Conservation (phyloP, 352 stramenopile species). For the Halophytophthora polymorphica region DNA sequence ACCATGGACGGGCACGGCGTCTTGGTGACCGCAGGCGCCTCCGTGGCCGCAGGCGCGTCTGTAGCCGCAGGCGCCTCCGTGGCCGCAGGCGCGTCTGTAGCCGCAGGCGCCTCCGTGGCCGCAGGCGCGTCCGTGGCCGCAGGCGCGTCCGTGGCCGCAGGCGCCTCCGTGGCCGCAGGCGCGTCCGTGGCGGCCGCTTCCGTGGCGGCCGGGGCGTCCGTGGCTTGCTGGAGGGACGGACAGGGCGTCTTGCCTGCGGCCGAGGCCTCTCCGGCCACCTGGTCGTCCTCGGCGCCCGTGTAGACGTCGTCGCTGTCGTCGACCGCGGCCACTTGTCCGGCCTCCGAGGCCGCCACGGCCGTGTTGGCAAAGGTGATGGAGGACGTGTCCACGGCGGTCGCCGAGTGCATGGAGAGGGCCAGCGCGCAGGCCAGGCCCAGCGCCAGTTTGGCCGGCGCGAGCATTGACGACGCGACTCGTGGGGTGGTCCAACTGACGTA, state of each 20-base stretch:
- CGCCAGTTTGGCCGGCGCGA: conserved; percentile 18
- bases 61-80: conserved; percentile 9
- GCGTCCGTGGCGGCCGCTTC: conserved; percentile 6
- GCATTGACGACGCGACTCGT: no score
- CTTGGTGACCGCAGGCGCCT: conserved; percentile 3
- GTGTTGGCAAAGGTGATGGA: conserved; percentile 25
- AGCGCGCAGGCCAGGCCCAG: conserved; percentile 15
- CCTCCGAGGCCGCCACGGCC: conserved; percentile 13
- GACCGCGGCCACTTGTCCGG: conserved; percentile 17
- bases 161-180: conserved; percentile 3
- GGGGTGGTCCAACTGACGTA: no score
- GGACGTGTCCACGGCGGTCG: conserved; percentile 10
- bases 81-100: conserved; percentile 2
- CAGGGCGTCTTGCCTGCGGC: conserved; percentile 19
- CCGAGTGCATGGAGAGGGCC: conserved; percentile 4
- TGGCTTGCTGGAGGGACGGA: conserved; percentile 20
- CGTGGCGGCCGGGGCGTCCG: neutral
- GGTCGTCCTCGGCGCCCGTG: neutral
- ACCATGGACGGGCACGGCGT: conserved; percentile 11
- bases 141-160: neutral
- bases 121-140: conserved; percentile 1
- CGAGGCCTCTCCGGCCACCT: neutral
- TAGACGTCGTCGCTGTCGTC: conserved; percentile 4
- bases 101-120: neutral
- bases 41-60: conserved; percentile 1